Conservation (phyloP, 768 basidiomycete genomes). For the Podaxis sp. region DNA sequence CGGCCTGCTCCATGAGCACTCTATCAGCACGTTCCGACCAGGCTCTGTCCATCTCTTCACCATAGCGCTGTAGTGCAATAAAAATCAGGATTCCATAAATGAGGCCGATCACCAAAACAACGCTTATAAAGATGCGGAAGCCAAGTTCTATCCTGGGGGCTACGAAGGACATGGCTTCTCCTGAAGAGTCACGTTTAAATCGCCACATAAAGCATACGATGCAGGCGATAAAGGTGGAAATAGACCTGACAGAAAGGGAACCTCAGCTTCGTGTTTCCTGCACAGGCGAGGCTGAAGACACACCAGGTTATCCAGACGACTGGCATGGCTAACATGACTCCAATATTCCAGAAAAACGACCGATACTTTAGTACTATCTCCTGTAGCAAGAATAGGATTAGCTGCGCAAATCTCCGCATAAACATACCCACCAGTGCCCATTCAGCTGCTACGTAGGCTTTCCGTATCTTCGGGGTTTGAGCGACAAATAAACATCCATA, state of each 20-base stretch:
- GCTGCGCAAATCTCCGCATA: not conserved
- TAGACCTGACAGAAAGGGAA: not conserved
- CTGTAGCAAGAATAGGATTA: not conserved
- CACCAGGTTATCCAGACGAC: not conserved
- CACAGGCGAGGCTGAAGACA: not conserved
- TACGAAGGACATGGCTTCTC: not conserved
- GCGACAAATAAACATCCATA: not conserved
- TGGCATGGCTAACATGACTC: not conserved
- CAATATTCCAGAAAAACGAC: not conserved
- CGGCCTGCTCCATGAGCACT: too few species aligned
- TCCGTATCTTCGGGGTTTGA: not conserved
- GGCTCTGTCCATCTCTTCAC: not conserved
- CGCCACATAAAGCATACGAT: not conserved
- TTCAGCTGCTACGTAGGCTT: not conserved
- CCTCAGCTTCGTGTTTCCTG: not conserved
- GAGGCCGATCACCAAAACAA: not conserved
- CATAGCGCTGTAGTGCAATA: not conserved
- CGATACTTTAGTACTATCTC: not conserved
- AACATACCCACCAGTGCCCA: not conserved
- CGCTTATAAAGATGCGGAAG: not conserved
- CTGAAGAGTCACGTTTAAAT: not conserved
- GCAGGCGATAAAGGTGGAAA: not conserved
- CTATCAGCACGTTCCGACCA: not conserved
- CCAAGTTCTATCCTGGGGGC: not conserved
- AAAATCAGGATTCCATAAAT: not conserved